Evolutionary conservation across 768 basidiomycete species (phyloP).

Genomic region (Lactarius psammicola): DNA sequence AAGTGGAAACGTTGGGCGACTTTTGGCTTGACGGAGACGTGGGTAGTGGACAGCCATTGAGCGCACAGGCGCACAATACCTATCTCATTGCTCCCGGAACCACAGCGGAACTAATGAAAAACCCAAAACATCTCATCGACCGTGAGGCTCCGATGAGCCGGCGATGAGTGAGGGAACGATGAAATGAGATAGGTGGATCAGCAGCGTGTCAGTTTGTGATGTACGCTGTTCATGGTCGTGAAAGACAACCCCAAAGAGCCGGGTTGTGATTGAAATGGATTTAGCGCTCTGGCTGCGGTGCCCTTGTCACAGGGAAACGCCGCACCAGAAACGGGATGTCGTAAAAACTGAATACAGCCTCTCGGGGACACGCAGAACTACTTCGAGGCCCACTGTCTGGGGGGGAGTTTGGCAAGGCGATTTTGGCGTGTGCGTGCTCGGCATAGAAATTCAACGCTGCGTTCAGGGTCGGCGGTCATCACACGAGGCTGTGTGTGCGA

Average conservation of each 20-base stretch:
- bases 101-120: not conserved
- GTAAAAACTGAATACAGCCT: not conserved
- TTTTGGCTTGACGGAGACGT: not conserved
- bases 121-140: not conserved
- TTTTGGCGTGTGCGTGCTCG: not conserved
- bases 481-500: not conserved
- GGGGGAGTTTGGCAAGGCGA: not conserved
- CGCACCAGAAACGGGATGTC: not conserved
- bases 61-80: not conserved
- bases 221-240: not conserved
- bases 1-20: not conserved
- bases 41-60: not conserved
- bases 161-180: not conserved
- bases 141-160: not conserved
- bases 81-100: not conserved
- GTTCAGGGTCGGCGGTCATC: not conserved
- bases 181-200: not conserved
- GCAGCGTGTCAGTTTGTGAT: not conserved
- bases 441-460: not conserved
- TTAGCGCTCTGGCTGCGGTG: not conserved
- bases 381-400: not conserved
- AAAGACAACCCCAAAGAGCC: not conserved
- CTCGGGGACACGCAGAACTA: not conserved
- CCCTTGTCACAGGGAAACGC: not conserved
- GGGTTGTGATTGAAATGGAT: not conserved